These are phyloP conservation scores for Scedosporium boydii DNA, from an alignment of 2,329 filamentous ascomycete species.

Conservation along the genomic window DNA sequence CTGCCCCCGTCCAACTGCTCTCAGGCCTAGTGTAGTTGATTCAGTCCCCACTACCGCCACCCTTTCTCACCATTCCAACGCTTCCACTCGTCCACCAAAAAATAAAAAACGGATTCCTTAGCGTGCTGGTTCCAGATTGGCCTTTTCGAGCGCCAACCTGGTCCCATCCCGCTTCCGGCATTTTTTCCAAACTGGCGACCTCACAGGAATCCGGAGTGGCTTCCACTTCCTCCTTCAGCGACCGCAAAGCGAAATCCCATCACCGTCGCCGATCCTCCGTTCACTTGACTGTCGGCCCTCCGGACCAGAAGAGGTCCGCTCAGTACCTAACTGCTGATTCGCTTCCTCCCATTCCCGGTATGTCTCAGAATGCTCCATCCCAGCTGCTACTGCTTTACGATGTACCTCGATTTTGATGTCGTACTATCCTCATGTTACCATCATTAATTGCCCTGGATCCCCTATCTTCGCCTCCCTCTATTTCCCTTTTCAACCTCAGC, in stretches of 20 bases:
- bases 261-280: constrained; percentile 22
- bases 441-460: not conserved
- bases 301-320: constrained; percentile 13
- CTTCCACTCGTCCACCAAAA: not conserved
- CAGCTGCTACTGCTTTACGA: not conserved
- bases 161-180: not conserved
- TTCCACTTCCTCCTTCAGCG: constrained; percentile 6
- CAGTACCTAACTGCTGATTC: constrained; percentile 20
- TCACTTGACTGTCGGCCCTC: constrained; percentile 12
- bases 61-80: not conserved
- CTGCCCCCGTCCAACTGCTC: too few relatives aligned
- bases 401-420: constrained; percentile 1
- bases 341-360: constrained; percentile 45
- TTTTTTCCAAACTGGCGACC: constrained; percentile 12
- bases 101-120: not conserved
- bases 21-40: too few relatives aligned
- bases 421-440: not conserved
- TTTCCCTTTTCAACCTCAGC: not conserved
- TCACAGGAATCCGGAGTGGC: constrained; percentile 5
- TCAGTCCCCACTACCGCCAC: not conserved
- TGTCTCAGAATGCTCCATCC: constrained; percentile 17
- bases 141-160: not conserved
- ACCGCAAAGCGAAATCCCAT: constrained; percentile 11
- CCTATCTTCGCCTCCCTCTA: too few relatives aligned
- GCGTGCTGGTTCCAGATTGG: not conserved